These are phyloP conservation scores for Ganoderma leucocontextum DNA, from an alignment of 1,284 basidiomycete species.

Conservation along the genomic window DNA sequence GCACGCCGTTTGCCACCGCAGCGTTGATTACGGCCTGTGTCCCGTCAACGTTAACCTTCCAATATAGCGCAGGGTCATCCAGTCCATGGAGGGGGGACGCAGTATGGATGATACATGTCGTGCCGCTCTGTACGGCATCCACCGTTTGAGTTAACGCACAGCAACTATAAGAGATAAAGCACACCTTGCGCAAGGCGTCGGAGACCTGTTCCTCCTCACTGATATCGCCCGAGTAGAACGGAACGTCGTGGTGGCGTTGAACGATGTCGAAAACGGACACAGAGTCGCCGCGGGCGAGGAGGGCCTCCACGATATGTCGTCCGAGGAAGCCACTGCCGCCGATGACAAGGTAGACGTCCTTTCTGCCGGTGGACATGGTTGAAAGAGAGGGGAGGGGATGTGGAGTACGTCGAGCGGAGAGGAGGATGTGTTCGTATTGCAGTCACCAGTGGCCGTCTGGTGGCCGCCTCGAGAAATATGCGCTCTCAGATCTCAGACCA, in stretches of 20 bases:
- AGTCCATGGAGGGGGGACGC: conserved; percentile 89
- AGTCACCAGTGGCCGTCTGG: conserved; percentile 4
- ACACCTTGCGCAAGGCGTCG: conserved; percentile 77
- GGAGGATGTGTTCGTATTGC: conserved; percentile 1
- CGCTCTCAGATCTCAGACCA: conserved; percentile 18
- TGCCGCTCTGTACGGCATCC: conserved; percentile 63
- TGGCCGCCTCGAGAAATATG: conserved; percentile 15
- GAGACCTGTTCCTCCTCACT: conserved; percentile 78
- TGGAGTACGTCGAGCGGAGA: background rate
- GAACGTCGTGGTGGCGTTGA: conserved; percentile 86
- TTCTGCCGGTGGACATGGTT: conserved; percentile 38
- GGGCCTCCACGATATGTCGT: conserved; percentile 86
- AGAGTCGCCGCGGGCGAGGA: conserved; percentile 80
- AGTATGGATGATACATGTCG: conserved; percentile 94
- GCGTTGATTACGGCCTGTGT: conserved; percentile 89
- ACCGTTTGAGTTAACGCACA: background rate
- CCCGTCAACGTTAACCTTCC: conserved; percentile 95
- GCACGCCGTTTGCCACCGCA: conserved; percentile 74
- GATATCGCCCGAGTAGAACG: conserved; percentile 89
- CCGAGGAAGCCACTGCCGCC: conserved; percentile 95
- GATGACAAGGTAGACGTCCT: conserved; percentile 82
- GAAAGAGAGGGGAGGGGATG: background rate
- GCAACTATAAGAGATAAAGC: conserved; percentile 1
- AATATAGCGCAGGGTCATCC: conserved; percentile 80
- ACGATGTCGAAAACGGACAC: conserved; percentile 92